Conservation (phyloP, 78 protist genomes). For the Chrysochromulina tobinii region DNA sequence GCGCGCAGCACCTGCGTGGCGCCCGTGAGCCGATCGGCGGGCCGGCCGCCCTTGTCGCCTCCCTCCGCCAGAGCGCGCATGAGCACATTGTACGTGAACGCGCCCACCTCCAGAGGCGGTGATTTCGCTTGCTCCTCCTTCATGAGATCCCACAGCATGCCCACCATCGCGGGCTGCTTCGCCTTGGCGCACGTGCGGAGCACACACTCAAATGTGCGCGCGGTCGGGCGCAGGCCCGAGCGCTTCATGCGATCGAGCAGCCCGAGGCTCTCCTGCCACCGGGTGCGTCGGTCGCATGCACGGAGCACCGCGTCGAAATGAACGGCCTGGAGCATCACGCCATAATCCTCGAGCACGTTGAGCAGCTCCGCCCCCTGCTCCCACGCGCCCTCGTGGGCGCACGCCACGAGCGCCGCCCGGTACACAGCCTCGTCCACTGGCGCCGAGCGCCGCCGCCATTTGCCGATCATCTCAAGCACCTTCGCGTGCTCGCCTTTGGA, state of each 20-base stretch:
- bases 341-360: not conserved
- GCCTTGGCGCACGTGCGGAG: slow-evolving; percentile 3
- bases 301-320: not conserved
- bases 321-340: not conserved
- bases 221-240: not conserved
- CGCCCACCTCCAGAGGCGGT: too few species aligned
- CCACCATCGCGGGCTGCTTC: not conserved
- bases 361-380: slow-evolving; percentile 3
- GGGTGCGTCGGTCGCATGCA: not conserved
- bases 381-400: not conserved
- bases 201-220: not conserved
- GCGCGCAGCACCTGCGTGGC: not conserved
- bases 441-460: not conserved
- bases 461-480: not conserved
- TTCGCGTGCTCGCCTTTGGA: not conserved
- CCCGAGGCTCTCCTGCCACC: slow-evolving; percentile 23
- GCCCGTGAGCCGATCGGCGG: not conserved
- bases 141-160: not conserved
- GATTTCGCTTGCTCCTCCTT: not conserved
- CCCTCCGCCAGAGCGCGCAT: not conserved
- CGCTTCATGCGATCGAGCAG: not conserved
- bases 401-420: not conserved
- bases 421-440: not conserved
- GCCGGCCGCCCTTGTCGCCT: not conserved
- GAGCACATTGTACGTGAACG: not conserved